These are phyloP conservation scores for Hypoxylon lienhwacheense DNA, from an alignment of 495 filamentous ascomycete species.

Conservation along the genomic window DNA sequence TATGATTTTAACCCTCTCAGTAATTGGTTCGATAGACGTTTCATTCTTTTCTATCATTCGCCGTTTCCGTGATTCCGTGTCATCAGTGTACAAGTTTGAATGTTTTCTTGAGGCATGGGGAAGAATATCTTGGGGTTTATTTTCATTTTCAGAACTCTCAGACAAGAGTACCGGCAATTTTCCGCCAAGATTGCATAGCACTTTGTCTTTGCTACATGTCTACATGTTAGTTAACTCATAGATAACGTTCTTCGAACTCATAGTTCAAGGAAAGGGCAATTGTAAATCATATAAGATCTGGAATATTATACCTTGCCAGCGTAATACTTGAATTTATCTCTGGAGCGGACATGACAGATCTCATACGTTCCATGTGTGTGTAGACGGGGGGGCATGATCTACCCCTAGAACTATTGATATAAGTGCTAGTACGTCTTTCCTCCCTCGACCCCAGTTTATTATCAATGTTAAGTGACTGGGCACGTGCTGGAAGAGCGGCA, in stretches of 20 bases:
- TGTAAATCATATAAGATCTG: too few species aligned
- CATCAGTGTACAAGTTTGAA: background rate
- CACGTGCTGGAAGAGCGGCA: conserved; percentile 1
- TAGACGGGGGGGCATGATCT: conserved; percentile 20
- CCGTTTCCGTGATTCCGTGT: background rate
- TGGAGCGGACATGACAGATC: conserved; percentile 28
- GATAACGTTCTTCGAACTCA: too few species aligned
- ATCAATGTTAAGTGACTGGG: conserved; percentile 2
- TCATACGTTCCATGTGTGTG: conserved; percentile 17
- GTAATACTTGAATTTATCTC: background rate
- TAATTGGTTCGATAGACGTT: background rate
- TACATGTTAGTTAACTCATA: background rate
- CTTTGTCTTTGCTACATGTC: too few species aligned
- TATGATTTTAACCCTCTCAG: background rate
- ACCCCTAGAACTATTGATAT: background rate
- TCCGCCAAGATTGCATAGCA: too few species aligned
- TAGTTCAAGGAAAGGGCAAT: too few species aligned
- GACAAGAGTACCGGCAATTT: too few species aligned
- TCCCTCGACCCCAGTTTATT: background rate
- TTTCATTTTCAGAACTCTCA: background rate
- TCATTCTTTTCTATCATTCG: background rate
- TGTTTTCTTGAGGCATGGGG: conserved; percentile 3
- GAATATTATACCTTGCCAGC: conserved; percentile 15
- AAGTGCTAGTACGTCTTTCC: background rate
- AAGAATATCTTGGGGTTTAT: background rate